These are phyloP conservation scores for Trichothecium roseum DNA, from an alignment of 2,329 filamentous ascomycete genomes.

Conservation along the genomic window DNA sequence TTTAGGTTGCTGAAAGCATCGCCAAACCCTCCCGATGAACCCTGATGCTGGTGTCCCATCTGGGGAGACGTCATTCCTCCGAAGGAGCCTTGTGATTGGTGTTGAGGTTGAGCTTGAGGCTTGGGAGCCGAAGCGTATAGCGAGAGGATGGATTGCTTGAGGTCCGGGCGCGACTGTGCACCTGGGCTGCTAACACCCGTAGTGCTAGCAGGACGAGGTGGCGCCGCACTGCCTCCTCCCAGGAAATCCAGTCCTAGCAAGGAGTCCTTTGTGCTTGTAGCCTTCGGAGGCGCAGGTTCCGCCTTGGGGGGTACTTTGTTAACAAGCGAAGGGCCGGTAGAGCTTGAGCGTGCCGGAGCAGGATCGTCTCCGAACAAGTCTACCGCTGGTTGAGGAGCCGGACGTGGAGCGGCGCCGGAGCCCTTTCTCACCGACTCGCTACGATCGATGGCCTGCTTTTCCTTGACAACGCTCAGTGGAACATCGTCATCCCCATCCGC, in stretches of 20 bases:
- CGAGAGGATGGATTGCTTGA: constrained; percentile 96
- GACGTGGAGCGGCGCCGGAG: constrained; percentile 17
- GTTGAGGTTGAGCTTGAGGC: constrained; percentile 48
- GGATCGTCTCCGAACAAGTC: constrained; percentile 74
- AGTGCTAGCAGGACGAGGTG: constrained; percentile 76
- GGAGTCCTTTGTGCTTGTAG: constrained; percentile 74
- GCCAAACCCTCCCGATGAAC: constrained; percentile 53
- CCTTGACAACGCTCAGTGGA: constrained; percentile 50
- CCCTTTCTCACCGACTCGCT: constrained; percentile 52
- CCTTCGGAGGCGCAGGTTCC: constrained; percentile 54
- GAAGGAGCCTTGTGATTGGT: constrained; percentile 54
- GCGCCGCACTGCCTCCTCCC: constrained; percentile 61
- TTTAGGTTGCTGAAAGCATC: constrained; percentile 57
- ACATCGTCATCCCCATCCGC: constrained; percentile 79
- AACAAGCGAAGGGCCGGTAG: constrained; percentile 53
- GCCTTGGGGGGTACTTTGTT: constrained; percentile 46
- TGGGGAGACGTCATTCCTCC: constrained; percentile 55
- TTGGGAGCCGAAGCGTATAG: constrained; percentile 80
- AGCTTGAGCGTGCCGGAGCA: constrained; percentile 60
- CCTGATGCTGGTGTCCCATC: constrained; percentile 31
- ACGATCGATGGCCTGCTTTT: constrained; percentile 53
- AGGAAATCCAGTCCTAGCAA: constrained; percentile 90
- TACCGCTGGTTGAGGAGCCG: constrained; percentile 38
- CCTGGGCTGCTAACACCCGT: constrained; percentile 49
- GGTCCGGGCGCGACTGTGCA: constrained; percentile 71